These are phyloP conservation scores for Syzygium syzygioides DNA, from an alignment of 441 rosid genomes.

Conservation along the genomic window DNA sequence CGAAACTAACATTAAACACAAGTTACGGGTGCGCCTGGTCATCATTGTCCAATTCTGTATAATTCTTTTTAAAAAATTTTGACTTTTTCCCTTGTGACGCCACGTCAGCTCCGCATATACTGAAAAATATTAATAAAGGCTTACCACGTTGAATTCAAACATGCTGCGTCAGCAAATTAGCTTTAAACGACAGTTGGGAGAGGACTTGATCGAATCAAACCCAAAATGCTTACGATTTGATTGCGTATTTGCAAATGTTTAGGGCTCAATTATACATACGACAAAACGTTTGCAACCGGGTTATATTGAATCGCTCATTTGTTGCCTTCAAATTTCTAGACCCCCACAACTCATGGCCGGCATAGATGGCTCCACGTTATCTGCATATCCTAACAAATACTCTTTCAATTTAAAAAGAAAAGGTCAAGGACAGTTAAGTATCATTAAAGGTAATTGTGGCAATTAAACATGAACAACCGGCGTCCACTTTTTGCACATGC, in stretches of 20 bases:
- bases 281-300: not conserved
- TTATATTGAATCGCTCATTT: not conserved
- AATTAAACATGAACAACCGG: not conserved
- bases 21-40: not conserved
- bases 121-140: not conserved
- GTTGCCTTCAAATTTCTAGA: not conserved
- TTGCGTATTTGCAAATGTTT: not conserved
- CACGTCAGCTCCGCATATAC: not conserved
- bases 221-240: not conserved
- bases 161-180: not conserved
- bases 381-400: not conserved
- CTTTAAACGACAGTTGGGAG: not conserved
- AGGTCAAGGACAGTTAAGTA: not conserved
- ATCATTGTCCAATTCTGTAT: not conserved
- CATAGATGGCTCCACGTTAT: not conserved
- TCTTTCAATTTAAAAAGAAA: not conserved
- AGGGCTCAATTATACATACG: not conserved
- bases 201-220: not conserved
- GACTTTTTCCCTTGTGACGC: too few relatives aligned
- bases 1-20: not conserved
- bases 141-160: not conserved
- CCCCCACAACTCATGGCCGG: not conserved
- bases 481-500: not conserved
- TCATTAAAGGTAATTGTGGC: not conserved
- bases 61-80: not conserved